phyloP scores from a whole-genome alignment of 2,329 filamentous ascomycete species.

The Aureobasidium pullulans region DNA sequence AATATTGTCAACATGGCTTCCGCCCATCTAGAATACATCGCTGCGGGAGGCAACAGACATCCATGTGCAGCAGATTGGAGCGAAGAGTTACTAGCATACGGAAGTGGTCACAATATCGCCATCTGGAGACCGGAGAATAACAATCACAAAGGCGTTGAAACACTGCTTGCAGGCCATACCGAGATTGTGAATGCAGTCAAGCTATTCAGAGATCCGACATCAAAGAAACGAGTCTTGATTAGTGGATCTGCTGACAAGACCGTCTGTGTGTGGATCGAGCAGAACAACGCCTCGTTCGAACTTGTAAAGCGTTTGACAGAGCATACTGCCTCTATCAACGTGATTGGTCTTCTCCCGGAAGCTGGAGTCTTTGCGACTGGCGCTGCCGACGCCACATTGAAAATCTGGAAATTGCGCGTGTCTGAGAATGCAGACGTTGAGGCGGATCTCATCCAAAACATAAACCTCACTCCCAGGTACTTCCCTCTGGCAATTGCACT shows the following conservation, averaged over 20 bases:
- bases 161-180: constrained; percentile 61
- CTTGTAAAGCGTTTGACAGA: constrained; percentile 48
- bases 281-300: constrained; percentile 29
- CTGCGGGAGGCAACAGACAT: constrained; percentile 83
- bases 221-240: constrained; percentile 53
- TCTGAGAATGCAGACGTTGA: constrained; percentile 14
- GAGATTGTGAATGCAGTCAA: constrained; percentile 76
- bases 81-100: constrained; percentile 70
- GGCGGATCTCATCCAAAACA: constrained; percentile 56
- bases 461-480: constrained; percentile 67
- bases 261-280: constrained; percentile 55
- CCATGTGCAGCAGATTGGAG: constrained; percentile 85
- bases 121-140: constrained; percentile 66
- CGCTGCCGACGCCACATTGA: constrained; percentile 55
- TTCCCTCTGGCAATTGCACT: constrained; percentile 75
- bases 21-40: constrained; percentile 43
- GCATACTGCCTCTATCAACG: constrained; percentile 70
- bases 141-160: constrained; percentile 50
- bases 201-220: constrained; percentile 55
- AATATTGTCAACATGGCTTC: neutral
- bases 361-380: constrained; percentile 49
- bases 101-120: constrained; percentile 80
- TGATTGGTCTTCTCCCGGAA: constrained; percentile 41
- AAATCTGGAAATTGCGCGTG: constrained; percentile 57
- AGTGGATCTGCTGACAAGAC: constrained; percentile 77